These are phyloP conservation scores for Fusarium pilosicola DNA, from an alignment of 2,329 filamentous ascomycete genomes.

Conservation along the genomic window DNA sequence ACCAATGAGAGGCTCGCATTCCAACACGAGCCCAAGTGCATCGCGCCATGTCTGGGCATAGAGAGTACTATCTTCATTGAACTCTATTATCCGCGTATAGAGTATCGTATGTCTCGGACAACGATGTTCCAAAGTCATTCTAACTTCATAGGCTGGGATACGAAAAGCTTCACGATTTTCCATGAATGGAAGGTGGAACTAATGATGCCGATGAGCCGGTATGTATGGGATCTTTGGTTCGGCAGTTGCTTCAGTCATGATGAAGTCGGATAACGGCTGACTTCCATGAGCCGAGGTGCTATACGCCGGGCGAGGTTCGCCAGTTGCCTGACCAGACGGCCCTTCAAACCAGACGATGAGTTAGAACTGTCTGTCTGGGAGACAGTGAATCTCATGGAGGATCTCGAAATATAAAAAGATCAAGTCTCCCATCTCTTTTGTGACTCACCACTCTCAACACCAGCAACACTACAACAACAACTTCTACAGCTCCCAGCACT, in stretches of 20 bases:
- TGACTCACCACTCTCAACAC: neutral
- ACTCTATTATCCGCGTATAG: neutral
- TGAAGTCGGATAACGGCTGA: neutral
- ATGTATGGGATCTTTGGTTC: accelerated
- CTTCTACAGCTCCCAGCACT: neutral
- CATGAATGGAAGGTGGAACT: neutral
- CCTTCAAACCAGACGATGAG: too few relatives aligned
- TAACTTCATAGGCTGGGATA: neutral
- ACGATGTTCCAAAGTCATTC: accelerated
- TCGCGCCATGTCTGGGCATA: neutral
- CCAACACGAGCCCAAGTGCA: neutral
- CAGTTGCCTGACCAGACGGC: neutral
- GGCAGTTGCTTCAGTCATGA: neutral
- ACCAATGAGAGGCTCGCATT: neutral
- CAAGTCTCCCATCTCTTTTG: neutral
- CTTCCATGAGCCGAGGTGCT: neutral
- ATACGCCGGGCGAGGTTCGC: neutral
- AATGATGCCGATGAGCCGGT: neutral
- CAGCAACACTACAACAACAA: neutral
- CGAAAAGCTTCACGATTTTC: neutral
- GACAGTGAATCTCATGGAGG: neutral
- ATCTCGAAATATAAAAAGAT: neutral
- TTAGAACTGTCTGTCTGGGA: accelerated
- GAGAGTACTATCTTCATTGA: neutral
- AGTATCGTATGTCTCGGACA: neutral